Evolutionary conservation across 495 filamentous ascomycete genomes (phyloP).

Genomic region (Podospora appendiculata): DNA sequence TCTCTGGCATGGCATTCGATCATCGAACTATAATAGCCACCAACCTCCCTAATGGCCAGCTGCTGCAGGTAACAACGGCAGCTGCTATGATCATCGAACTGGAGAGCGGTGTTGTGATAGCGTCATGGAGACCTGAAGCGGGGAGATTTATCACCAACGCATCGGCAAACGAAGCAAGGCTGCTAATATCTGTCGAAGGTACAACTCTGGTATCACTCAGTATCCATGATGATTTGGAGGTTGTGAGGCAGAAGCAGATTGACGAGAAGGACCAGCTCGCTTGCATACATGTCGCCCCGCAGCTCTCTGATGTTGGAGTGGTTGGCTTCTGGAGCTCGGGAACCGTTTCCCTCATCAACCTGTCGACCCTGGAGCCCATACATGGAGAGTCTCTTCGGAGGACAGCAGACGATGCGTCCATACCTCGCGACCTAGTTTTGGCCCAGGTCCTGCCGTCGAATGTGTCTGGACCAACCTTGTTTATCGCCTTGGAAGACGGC

Average conservation of each 20-base stretch:
- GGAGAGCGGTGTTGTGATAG: slow-evolving; percentile 58
- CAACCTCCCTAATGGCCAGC: slow-evolving; percentile 51
- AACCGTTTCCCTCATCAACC: slow-evolving; percentile 59
- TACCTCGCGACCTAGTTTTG: slow-evolving; percentile 76
- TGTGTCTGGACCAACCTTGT: slow-evolving; percentile 57
- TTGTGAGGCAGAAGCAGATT: slow-evolving; percentile 52
- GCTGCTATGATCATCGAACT: slow-evolving; percentile 55
- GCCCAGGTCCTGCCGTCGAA: slow-evolving; percentile 56
- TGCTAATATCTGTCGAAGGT: slow-evolving; percentile 71
- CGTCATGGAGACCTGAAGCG: slow-evolving; percentile 57
- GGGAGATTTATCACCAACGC: slow-evolving; percentile 64
- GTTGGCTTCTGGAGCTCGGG: slow-evolving; percentile 81
- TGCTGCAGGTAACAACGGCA: slow-evolving; percentile 73
- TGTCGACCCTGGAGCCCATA: slow-evolving; percentile 52
- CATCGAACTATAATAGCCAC: slow-evolving; percentile 66
- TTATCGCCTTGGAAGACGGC: slow-evolving; percentile 92
- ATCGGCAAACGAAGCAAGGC: slow-evolving; percentile 57
- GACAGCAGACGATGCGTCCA: slow-evolving; percentile 57
- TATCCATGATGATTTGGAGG: slow-evolving; percentile 48
- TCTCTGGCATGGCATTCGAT: slow-evolving; percentile 58
- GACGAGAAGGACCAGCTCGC: slow-evolving; percentile 66
- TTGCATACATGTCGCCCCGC: slow-evolving; percentile 54
- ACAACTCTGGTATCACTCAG: slow-evolving; percentile 57
- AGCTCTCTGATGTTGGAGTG: slow-evolving; percentile 50
- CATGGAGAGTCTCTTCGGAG: slow-evolving; percentile 38